phyloP scores from a whole-genome alignment of 2,329 filamentous ascomycete species.

The Zymoseptoria brevis region DNA sequence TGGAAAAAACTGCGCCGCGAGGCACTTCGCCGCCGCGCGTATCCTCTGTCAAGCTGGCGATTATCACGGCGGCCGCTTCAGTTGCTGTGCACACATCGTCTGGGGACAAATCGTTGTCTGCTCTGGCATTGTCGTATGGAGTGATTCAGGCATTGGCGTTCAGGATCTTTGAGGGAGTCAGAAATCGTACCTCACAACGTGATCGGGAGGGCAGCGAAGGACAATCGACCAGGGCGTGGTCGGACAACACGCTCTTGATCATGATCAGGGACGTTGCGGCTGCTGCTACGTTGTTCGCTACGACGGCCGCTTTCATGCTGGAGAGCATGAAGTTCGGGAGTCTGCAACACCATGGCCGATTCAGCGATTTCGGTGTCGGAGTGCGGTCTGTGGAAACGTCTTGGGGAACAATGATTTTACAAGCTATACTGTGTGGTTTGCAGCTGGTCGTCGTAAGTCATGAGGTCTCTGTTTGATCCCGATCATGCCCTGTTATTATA shows the following conservation, averaged over 20 bases:
- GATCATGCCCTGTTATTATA: background rate
- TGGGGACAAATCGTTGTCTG: slow-evolving; percentile 22
- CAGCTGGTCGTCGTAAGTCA: slow-evolving; percentile 27
- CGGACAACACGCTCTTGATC: slow-evolving; percentile 23
- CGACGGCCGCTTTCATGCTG: slow-evolving; percentile 20
- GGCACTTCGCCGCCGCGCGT: slow-evolving; percentile 12
- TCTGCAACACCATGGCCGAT: slow-evolving; percentile 18
- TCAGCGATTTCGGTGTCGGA: slow-evolving; percentile 17
- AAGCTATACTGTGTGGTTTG: slow-evolving; percentile 13
- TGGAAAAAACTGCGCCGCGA: background rate
- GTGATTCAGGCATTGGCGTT: slow-evolving; percentile 35
- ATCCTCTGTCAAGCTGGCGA: slow-evolving; percentile 25
- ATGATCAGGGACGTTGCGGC: slow-evolving; percentile 25
- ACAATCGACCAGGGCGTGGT: slow-evolving; percentile 24
- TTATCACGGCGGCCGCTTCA: slow-evolving; percentile 17
- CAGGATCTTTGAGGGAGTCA: slow-evolving; percentile 34
- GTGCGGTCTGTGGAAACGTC: slow-evolving; percentile 16
- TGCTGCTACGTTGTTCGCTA: slow-evolving; percentile 19
- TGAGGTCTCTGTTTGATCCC: background rate
- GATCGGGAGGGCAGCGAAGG: slow-evolving; percentile 20
- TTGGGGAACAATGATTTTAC: slow-evolving; percentile 12
- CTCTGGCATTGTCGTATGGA: slow-evolving; percentile 37
- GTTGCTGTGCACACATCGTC: background rate
- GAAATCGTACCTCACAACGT: slow-evolving; percentile 12
- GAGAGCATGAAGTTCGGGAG: slow-evolving; percentile 23